These are phyloP conservation scores for Pyrenula massariospora DNA, from an alignment of 495 filamentous ascomycete genomes.

Conservation along the genomic window DNA sequence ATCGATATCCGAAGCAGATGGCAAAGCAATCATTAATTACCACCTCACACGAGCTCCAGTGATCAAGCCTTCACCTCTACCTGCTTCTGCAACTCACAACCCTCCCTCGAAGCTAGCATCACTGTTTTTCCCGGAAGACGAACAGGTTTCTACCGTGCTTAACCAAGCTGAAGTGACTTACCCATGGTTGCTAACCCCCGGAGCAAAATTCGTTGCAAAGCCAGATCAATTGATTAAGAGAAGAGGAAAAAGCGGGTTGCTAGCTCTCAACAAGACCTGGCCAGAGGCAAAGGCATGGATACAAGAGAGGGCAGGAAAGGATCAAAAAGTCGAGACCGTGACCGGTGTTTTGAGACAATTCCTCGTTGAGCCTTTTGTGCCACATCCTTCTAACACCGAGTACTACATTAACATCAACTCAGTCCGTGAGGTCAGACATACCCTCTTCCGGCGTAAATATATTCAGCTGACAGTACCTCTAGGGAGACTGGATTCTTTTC, in stretches of 20 bases:
- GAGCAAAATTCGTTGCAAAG: constrained; percentile 94
- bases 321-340: constrained; percentile 83
- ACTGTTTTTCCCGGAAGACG: constrained; percentile 85
- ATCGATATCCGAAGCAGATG: constrained; percentile 95
- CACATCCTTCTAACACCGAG: constrained; percentile 83
- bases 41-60: constrained; percentile 96
- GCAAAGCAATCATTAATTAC: constrained; percentile 99
- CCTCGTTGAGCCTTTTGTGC: constrained; percentile 96
- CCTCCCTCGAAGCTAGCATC: constrained; percentile 80
- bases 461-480: not conserved
- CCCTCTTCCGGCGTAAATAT: constrained; percentile 4
- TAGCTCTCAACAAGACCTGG: constrained; percentile 97
- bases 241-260: constrained; percentile 93
- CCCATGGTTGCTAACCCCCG: constrained; percentile 77
- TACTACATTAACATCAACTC: constrained; percentile 99
- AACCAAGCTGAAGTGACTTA: constrained; percentile 91
- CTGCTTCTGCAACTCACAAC: constrained; percentile 78
- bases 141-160: constrained; percentile 69
- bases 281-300: constrained; percentile 86
- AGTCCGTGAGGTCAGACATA: constrained; percentile 66
- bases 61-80: constrained; percentile 95
- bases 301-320: constrained; percentile 79
- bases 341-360: constrained; percentile 84
- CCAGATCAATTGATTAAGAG: constrained; percentile 99
- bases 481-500: constrained; percentile 99